A percentile compares a stretch with the other conserved stretches of the same genome.
These are phyloP conservation scores for Phytopythium mirpurense DNA, from an alignment of 352 stramenopile genomes.

Conservation along the genomic window DNA sequence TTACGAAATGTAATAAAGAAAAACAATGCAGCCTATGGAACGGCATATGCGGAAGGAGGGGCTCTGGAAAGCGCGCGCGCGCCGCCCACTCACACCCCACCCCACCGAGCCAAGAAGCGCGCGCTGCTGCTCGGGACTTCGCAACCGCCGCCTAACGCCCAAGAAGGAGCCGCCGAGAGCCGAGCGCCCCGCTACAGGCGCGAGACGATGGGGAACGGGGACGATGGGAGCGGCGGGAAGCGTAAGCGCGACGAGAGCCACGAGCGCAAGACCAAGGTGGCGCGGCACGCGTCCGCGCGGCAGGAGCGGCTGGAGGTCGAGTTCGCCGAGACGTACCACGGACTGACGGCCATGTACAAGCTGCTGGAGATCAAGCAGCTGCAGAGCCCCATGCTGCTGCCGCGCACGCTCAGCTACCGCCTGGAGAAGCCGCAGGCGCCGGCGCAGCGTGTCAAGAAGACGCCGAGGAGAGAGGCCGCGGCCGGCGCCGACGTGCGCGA, in stretches of 20 bases:
- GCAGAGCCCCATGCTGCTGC: slow-evolving; percentile 65
- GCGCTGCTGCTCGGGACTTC: background rate
- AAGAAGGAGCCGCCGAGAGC: too few species aligned
- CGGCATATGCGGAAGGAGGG: background rate
- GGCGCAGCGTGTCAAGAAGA: slow-evolving; percentile 11
- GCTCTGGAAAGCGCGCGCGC: background rate
- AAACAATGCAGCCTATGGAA: background rate
- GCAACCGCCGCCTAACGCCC: too few species aligned
- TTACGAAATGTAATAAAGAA: too few species aligned
- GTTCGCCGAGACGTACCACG: slow-evolving; percentile 76
- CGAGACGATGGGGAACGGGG: background rate
- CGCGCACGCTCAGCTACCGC: slow-evolving; percentile 75
- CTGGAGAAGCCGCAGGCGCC: slow-evolving; percentile 21
- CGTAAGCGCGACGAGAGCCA: slow-evolving; percentile 59
- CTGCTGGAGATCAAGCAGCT: slow-evolving; percentile 72
- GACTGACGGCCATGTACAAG: slow-evolving; percentile 79
- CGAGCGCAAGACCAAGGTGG: slow-evolving; percentile 28
- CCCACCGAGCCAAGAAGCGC: background rate
- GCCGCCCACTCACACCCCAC: background rate
- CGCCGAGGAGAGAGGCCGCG: slow-evolving; percentile 2
- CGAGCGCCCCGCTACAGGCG: too few species aligned
- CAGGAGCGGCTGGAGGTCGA: slow-evolving; percentile 78
- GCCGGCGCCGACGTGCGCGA: slow-evolving; percentile 33
- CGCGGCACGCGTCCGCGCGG: slow-evolving; percentile 41
- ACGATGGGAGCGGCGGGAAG: slow-evolving; percentile 36